A percentile compares a stretch with the other conserved stretches of the same genome.
Evolutionary conservation across 2,329 filamentous ascomycete species (phyloP).

Genomic region (Cryphonectria naterciae): DNA sequence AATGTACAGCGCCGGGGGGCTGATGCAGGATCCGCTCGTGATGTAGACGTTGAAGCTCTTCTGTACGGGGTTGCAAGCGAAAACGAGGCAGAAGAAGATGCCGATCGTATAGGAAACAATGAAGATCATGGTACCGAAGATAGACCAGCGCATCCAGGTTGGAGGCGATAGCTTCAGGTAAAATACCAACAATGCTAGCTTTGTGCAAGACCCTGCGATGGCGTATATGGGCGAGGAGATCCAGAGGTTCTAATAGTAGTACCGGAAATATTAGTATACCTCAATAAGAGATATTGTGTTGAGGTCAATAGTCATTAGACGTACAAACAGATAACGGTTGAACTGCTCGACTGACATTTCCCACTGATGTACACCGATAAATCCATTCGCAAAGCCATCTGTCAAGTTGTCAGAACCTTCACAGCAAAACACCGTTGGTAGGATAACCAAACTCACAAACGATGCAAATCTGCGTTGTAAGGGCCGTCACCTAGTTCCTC

Average conservation of each 20-base stretch:
- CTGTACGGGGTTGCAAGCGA: slow-evolving; percentile 43
- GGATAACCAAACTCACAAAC: slow-evolving; percentile 3
- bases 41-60: slow-evolving; percentile 39
- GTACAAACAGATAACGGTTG: slow-evolving; percentile 35
- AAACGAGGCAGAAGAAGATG: slow-evolving; percentile 41
- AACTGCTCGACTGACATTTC: slow-evolving; percentile 37
- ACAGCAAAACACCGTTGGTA: neutral
- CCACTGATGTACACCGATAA: slow-evolving; percentile 39
- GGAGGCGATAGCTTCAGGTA: slow-evolving; percentile 44
- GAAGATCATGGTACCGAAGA: slow-evolving; percentile 38
- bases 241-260: slow-evolving; percentile 34
- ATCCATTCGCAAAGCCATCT: slow-evolving; percentile 37
- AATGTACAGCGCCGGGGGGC: slow-evolving; percentile 52
- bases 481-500: slow-evolving; percentile 21
- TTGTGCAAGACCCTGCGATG: slow-evolving; percentile 42
- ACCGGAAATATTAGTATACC: neutral
- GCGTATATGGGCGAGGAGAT: slow-evolving; percentile 39
- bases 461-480: slow-evolving; percentile 10
- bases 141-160: slow-evolving; percentile 38
- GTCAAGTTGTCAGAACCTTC: no score
- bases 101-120: slow-evolving; percentile 39
- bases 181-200: slow-evolving; percentile 44
- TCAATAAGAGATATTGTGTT: neutral
- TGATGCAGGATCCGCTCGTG: slow-evolving; percentile 45
- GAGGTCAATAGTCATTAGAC: neutral